Evolutionary conservation across 805 yeast genomes (phyloP).

Genomic region (Starmerella vaccinii): DNA sequence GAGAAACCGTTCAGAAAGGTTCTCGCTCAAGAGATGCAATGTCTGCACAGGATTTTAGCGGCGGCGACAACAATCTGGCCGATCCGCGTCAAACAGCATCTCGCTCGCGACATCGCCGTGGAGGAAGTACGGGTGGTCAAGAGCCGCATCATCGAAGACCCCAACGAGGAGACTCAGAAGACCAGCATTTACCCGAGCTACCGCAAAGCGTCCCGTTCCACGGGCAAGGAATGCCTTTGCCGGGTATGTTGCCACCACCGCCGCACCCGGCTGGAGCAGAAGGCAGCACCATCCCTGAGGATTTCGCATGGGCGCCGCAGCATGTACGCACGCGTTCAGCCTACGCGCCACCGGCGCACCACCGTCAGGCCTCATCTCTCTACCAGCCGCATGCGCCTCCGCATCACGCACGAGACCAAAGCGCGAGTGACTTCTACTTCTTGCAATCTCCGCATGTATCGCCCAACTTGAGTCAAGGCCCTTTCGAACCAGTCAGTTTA

Average conservation of each 20-base stretch:
- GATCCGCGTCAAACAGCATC: neutral
- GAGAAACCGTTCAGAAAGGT: neutral
- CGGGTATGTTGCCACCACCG: neutral
- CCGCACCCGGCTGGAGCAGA: neutral
- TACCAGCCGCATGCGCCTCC: conserved; percentile 2
- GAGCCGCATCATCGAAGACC: neutral
- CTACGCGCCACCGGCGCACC: conserved; percentile 12
- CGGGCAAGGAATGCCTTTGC: neutral
- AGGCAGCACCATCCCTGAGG: neutral
- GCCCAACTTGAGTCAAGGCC: conserved; percentile 6
- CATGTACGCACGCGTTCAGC: conserved; percentile 7
- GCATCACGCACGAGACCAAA: conserved; percentile 10
- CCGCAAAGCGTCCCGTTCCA: too few species aligned
- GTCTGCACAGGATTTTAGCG: conserved; percentile 5
- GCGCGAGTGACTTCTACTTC: conserved; percentile 16
- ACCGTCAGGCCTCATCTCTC: conserved; percentile 2
- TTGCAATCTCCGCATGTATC: conserved; percentile 13
- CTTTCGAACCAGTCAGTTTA: neutral
- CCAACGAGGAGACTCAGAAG: too few species aligned
- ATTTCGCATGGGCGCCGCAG: conserved; percentile 1
- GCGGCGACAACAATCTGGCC: neutral
- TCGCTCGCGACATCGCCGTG: conserved; percentile 1
- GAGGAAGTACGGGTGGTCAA: neutral
- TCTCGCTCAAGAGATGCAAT: neutral
- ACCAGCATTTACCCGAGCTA: too few species aligned